Conservation (phyloP, 441 rosid genomes). For the Croton laevigatus region DNA sequence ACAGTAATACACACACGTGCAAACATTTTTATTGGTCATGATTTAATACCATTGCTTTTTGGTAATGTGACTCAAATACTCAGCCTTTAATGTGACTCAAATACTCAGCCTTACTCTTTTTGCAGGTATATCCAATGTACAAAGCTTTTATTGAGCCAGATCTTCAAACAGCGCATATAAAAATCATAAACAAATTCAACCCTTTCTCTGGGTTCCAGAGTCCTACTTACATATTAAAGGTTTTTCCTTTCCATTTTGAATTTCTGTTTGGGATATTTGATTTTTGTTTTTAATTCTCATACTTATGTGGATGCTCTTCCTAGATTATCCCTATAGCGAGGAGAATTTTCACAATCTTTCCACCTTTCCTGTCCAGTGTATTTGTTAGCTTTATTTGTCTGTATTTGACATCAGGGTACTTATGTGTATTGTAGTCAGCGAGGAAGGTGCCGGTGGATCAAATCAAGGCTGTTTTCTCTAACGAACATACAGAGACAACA, state of each 20-base stretch:
- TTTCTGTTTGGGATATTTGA: conserved; percentile 17
- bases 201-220: conserved; percentile 95
- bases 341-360: background rate
- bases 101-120: conserved; percentile 17
- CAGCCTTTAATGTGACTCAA: conserved; percentile 15
- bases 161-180: conserved; percentile 93
- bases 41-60: conserved; percentile 8
- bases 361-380: background rate
- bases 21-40: background rate
- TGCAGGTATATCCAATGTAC: conserved; percentile 99
- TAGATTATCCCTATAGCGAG: background rate
- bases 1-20: conserved; percentile 44
- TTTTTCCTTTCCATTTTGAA: conserved; percentile 23
- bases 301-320: background rate
- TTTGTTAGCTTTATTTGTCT: conserved; percentile 16
- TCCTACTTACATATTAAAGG: conserved; percentile 97
- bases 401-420: conserved; percentile 25
- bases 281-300: conserved; percentile 5
- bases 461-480: conserved; percentile 63
- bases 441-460: conserved; percentile 59
- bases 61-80: conserved; percentile 17
- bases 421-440: conserved; percentile 59
- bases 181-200: conserved; percentile 88
- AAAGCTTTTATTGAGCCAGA: conserved; percentile 99
- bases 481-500: conserved; percentile 60